Conservation (phyloP, 371 early-diverging fungal genomes). For the Batkoa obscura region DNA sequence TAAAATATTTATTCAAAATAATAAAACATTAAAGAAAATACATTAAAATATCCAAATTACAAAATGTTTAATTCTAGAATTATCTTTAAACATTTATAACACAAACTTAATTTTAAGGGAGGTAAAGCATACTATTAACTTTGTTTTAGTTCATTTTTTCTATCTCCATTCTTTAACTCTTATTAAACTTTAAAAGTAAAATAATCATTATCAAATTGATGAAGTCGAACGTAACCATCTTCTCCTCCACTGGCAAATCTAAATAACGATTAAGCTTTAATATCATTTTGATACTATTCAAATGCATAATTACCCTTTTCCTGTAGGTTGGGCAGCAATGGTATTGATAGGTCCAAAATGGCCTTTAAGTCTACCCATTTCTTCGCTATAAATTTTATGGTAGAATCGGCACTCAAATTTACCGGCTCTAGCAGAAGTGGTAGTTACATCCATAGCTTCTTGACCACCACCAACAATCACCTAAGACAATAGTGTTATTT, state of each 20-base stretch:
- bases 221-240: constrained; percentile 93
- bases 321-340: constrained; percentile 90
- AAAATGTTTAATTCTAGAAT: no score
- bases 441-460: constrained; percentile 86
- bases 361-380: constrained; percentile 93
- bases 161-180: no score
- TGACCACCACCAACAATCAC: constrained; percentile 64
- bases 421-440: constrained; percentile 83
- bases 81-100: no score
- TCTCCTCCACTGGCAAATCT: constrained; percentile 95
- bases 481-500: constrained; percentile 5
- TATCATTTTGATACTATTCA: neutral
- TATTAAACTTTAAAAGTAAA: constrained; percentile 65
- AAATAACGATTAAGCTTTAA: neutral
- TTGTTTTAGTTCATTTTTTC: no score
- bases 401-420: constrained; percentile 98
- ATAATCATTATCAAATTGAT: constrained; percentile 91
- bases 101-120: no score
- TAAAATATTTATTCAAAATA: no score
- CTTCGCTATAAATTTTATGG: constrained; percentile 92
- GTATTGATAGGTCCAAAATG: constrained; percentile 99
- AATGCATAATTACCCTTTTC: constrained; percentile 34
- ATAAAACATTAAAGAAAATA: no score
- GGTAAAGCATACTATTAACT: no score
- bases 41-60: no score